Base-by-base conservation (phyloP, 1,284 basidiomycete species). In the Heterobasidion occidentale region DNA sequence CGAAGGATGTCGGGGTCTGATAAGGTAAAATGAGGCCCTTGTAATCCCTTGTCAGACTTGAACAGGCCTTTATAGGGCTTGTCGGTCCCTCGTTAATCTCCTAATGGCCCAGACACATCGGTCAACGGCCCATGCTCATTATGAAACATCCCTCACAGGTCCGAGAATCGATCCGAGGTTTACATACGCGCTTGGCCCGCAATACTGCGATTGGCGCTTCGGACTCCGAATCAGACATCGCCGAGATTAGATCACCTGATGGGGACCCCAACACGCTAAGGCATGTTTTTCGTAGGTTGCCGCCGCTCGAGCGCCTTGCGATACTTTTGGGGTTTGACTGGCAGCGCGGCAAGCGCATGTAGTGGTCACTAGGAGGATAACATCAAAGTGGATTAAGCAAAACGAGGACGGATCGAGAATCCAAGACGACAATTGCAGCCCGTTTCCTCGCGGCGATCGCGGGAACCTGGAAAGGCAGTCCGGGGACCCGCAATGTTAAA, bases 161-260 rank as follows among this genome's bases (percentile, higher is more conserved):
- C 27, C 27, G 27, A 27, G 27, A 27, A 27, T 27, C 27, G 27
- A 27, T 27, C 27, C 27, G 27, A 6, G 27, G 27, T 5, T 27
- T 27, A 27, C 27, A 27, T 27, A 27, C 27, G 5, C 27, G 27
- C 27, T 27, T 27, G 27, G 27, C 27, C 27, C 27, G 27, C 19
- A 5, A 27, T 27, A 27, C 27, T 27, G 27, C 38, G 38, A 14
- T 19, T 19, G n/a, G 52, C 36, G 38, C n/a, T 42, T 42, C 38
- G 12, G n/a, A 42, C n/a, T n/a, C 11, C 38, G 38, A 42, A 42
- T 42, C 56, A 56, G 51, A 15, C 8, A 51, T 35, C 47, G 19
- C 51, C 59, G 59, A 60, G 58, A 59, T 59, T 42, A 59, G 58
- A 59, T 59, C 47, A 46, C 58, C n/a, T 42, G n/a, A n/a, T n/a